Conservation (phyloP, 2,329 filamentous ascomycete species). For the Epichloe elymi region DNA sequence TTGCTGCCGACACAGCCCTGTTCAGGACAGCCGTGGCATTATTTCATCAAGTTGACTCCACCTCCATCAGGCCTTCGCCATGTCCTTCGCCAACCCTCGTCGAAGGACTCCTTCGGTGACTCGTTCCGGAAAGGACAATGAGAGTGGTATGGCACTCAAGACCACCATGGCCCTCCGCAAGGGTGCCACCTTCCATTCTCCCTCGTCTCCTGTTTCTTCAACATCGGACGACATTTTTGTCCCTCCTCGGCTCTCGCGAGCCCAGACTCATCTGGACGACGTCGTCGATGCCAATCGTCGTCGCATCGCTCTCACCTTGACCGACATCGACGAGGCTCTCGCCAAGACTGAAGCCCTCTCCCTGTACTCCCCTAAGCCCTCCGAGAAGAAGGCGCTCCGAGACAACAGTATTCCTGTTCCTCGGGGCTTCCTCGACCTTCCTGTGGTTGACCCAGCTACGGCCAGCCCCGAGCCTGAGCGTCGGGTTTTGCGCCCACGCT, state of each 20-base stretch:
- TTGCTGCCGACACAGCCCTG: not conserved
- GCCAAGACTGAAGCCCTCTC: conserved; percentile 30
- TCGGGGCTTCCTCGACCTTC: conserved; percentile 43
- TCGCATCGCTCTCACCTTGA: conserved; percentile 53
- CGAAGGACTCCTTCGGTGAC: conserved; percentile 32
- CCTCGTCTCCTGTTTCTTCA: conserved; percentile 28
- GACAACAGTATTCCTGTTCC: conserved; percentile 49
- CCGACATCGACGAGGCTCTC: conserved; percentile 50
- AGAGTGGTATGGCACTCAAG: conserved; percentile 21
- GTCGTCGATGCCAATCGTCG: conserved; percentile 56
- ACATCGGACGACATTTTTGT: conserved; percentile 28
- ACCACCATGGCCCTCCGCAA: conserved; percentile 44
- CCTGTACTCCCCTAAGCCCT: conserved; percentile 21
- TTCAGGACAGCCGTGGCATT: conserved; percentile 1
- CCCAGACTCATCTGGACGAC: conserved; percentile 59
- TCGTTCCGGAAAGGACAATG: conserved; percentile 21
- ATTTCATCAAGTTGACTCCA: not conserved
- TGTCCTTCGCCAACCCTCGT: conserved; percentile 35
- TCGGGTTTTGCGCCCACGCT: conserved; percentile 39
- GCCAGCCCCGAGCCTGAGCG: conserved; percentile 29
- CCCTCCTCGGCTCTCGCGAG: conserved; percentile 47
- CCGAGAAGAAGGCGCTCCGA: conserved; percentile 23
- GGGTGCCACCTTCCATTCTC: conserved; percentile 54
- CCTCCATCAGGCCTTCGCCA: conserved; percentile 16
- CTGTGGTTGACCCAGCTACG: conserved; percentile 38